phyloP scores from a whole-genome alignment of 78 protist species.

The Dictyostelium capitatum region DNA sequence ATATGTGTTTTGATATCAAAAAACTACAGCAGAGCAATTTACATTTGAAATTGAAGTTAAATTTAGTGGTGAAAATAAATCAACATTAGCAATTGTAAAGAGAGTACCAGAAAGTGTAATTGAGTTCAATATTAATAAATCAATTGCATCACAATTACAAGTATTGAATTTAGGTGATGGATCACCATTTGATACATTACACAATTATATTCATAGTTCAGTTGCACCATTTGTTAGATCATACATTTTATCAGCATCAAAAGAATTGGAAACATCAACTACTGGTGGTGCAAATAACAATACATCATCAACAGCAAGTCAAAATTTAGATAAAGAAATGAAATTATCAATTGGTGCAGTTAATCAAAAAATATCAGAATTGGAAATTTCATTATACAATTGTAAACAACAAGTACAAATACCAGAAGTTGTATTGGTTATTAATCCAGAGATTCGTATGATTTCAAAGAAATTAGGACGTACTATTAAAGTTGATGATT shows the following conservation, averaged over 20 bases:
- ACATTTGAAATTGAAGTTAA: slow-evolving; percentile 76
- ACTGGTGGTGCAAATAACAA: not conserved
- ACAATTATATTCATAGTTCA: slow-evolving; percentile 85
- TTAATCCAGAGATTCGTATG: slow-evolving; percentile 74
- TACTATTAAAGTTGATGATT: slow-evolving; percentile 57
- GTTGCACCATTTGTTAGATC: slow-evolving; percentile 88
- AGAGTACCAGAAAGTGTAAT: slow-evolving; percentile 63
- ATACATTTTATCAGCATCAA: slow-evolving; percentile 25
- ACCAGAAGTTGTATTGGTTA: slow-evolving; percentile 72
- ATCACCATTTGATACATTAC: slow-evolving; percentile 88
- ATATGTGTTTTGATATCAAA: not conserved
- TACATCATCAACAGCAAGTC: not conserved
- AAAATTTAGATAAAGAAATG: slow-evolving; percentile 47
- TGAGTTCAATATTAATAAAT: slow-evolving; percentile 16
- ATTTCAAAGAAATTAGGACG: slow-evolving; percentile 11
- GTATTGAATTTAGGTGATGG: slow-evolving; percentile 80
- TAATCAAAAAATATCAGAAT: slow-evolving; percentile 85
- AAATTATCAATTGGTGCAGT: slow-evolving; percentile 83
- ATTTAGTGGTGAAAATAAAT: slow-evolving; percentile 68
- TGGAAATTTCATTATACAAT: slow-evolving; percentile 82
- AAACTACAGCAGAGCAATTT: slow-evolving; percentile 24
- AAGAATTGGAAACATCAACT: not conserved
- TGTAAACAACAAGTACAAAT: slow-evolving; percentile 88
- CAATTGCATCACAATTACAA: slow-evolving; percentile 74
- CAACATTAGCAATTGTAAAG: slow-evolving; percentile 67